These are phyloP conservation scores for Alternaria triticina DNA, from an alignment of 2,329 filamentous ascomycete genomes.

Conservation along the genomic window DNA sequence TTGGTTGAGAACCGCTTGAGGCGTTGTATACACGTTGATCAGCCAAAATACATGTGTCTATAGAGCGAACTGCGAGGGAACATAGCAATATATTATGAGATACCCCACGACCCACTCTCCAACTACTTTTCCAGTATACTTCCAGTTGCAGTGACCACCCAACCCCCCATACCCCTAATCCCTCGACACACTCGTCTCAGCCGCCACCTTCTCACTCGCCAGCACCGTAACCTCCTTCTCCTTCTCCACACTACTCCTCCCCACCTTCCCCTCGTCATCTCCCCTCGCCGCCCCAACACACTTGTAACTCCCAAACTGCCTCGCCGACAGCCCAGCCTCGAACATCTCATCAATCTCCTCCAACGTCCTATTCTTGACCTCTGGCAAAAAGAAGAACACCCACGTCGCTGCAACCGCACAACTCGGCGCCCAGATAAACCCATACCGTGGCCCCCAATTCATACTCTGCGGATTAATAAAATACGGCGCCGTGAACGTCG, in stretches of 20 bases:
- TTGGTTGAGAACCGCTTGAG: conserved; percentile 24
- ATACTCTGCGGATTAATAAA: conserved; percentile 63
- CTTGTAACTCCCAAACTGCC: conserved; percentile 52
- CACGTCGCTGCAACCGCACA: conserved; percentile 40
- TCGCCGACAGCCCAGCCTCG: conserved; percentile 50
- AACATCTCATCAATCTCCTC: conserved; percentile 65
- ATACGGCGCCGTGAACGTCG: conserved; percentile 65
- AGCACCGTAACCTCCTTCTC: conserved; percentile 34
- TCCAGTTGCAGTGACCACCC: too few species aligned
- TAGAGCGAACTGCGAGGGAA: not conserved
- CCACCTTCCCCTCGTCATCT: conserved; percentile 13
- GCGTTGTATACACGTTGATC: not conserved
- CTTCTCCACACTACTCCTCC: conserved; percentile 32
- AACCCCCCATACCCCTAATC: conserved; percentile 15
- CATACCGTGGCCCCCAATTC: conserved; percentile 64
- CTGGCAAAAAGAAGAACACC: conserved; percentile 57
- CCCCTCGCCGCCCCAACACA: conserved; percentile 28
- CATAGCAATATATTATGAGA: conserved; percentile 2
- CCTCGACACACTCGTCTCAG: conserved; percentile 31
- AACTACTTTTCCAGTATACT: too few species aligned
- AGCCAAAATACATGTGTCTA: not conserved
- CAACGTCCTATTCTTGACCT: conserved; percentile 60
- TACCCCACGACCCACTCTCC: not conserved
- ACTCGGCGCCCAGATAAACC: conserved; percentile 61
- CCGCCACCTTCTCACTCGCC: conserved; percentile 34